A percentile compares a stretch with the other conserved stretches of the same genome.
Evolutionary conservation across 1,284 basidiomycete genomes (phyloP).

Genomic region (Sporisorium scitamineum): DNA sequence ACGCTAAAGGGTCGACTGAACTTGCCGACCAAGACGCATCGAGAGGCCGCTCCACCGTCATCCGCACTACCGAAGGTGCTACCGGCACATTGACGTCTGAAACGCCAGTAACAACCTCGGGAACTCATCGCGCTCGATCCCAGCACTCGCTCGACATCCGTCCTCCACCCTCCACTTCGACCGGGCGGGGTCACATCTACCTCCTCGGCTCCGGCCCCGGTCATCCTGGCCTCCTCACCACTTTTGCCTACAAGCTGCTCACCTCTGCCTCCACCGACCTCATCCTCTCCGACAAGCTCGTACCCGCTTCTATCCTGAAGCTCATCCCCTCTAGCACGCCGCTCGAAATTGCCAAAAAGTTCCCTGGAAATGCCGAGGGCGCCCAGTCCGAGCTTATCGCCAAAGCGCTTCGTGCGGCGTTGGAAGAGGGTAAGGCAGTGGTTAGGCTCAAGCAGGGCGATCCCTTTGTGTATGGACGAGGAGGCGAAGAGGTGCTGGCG

Average conservation of each 20-base stretch:
- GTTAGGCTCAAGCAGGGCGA: constrained; percentile 97
- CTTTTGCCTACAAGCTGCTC: constrained; percentile 84
- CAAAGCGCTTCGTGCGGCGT: constrained; percentile 83
- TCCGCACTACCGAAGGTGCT: constrained; percentile 1
- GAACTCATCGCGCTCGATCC: constrained; percentile 38
- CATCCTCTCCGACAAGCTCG: constrained; percentile 96
- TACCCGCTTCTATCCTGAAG: constrained; percentile 86
- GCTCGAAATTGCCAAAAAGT: constrained; percentile 89
- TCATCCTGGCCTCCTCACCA: constrained; percentile 89
- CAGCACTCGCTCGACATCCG: constrained; percentile 57
- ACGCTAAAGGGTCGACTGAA: neutral
- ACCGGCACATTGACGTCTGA: neutral
- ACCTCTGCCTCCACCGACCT: constrained; percentile 79
- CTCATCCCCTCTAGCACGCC: constrained; percentile 79
- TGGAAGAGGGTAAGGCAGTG: constrained; percentile 81
- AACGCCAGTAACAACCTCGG: neutral
- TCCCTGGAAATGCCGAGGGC: constrained; percentile 95
- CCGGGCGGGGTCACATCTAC: constrained; percentile 70
- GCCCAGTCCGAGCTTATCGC: constrained; percentile 95
- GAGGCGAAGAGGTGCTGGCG: constrained; percentile 92
- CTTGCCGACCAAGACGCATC: neutral
- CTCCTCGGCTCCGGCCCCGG: constrained; percentile 95
- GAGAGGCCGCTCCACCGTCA: constrained; percentile 15
- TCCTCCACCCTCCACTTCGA: constrained; percentile 23
- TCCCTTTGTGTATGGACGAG: constrained; percentile 91